phyloP scores from a whole-genome alignment of 768 basidiomycete genomes.

The Gymnopilus junonius region DNA sequence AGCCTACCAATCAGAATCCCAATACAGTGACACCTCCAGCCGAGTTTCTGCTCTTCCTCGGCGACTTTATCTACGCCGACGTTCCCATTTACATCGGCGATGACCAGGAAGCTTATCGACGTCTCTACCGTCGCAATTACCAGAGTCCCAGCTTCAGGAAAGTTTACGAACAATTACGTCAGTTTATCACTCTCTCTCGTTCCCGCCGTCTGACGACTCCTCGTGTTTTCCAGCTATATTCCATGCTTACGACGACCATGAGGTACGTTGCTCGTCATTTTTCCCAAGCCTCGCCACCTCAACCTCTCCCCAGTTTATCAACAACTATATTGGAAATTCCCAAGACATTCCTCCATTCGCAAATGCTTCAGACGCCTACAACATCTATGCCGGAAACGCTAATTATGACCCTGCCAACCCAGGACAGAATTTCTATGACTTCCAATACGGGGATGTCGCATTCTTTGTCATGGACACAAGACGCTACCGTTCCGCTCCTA shows the following conservation, averaged over 20 bases:
- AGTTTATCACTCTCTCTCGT: conserved; percentile 30
- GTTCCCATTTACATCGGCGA: conserved; percentile 68
- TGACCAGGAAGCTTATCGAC: conserved; percentile 58
- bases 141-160: conserved; percentile 66
- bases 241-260: conserved; percentile 77
- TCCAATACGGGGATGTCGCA: conserved; percentile 67
- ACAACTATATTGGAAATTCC: conserved; percentile 66
- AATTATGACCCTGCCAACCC: conserved; percentile 58
- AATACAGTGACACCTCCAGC: conserved; percentile 29
- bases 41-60: conserved; percentile 72
- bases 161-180: conserved; percentile 72
- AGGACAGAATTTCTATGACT: conserved; percentile 60
- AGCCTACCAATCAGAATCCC: conserved; percentile 9
- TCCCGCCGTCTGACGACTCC: not conserved
- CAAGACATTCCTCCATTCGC: conserved; percentile 59
- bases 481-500: conserved; percentile 52
- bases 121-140: conserved; percentile 72
- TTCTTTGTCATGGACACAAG: conserved; percentile 84
- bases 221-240: conserved; percentile 53
- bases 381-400: conserved; percentile 62
- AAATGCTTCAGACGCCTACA: conserved; percentile 64
- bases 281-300: not conserved
- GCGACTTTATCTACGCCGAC: conserved; percentile 80
- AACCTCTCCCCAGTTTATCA: conserved; percentile 49
- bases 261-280: conserved; percentile 38